A percentile compares a stretch with the other conserved stretches of the same genome.
These are phyloP conservation scores for Panicum hallii DNA, from an alignment of 202 grass and related monocot species.

Conservation along the genomic window DNA sequence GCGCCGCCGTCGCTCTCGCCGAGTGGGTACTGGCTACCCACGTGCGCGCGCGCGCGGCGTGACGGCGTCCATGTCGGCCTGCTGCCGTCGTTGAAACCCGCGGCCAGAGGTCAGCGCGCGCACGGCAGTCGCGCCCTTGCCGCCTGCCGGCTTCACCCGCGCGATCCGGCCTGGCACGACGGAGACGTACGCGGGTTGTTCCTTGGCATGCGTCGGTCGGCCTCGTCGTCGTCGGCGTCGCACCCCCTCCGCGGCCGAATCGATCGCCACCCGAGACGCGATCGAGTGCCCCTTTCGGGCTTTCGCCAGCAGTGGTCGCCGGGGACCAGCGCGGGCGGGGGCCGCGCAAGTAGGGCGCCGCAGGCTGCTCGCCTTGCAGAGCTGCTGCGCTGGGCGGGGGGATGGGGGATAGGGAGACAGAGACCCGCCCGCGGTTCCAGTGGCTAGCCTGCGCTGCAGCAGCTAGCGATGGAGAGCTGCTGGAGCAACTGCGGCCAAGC, in stretches of 20 bases:
- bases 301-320: no score
- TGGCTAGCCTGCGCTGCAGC: background rate
- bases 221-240: background rate
- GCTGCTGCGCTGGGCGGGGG: no score
- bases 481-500: conserved; percentile 23
- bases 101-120: background rate
- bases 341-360: no score
- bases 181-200: background rate
- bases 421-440: background rate
- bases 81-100: conserved; percentile 37
- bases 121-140: background rate
- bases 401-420: background rate
- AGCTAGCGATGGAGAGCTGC: background rate
- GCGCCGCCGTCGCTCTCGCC: background rate
- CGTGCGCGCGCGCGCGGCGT: background rate
- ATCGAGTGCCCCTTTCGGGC: background rate
- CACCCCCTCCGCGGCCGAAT: background rate
- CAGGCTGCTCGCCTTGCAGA: no score
- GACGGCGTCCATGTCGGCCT: conserved; percentile 30
- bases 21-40: background rate
- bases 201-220: background rate
- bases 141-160: no score
- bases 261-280: background rate
- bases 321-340: no score
- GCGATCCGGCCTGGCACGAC: background rate